These are phyloP conservation scores for Suillus subaureus DNA, from an alignment of 768 basidiomycete genomes.

Conservation along the genomic window DNA sequence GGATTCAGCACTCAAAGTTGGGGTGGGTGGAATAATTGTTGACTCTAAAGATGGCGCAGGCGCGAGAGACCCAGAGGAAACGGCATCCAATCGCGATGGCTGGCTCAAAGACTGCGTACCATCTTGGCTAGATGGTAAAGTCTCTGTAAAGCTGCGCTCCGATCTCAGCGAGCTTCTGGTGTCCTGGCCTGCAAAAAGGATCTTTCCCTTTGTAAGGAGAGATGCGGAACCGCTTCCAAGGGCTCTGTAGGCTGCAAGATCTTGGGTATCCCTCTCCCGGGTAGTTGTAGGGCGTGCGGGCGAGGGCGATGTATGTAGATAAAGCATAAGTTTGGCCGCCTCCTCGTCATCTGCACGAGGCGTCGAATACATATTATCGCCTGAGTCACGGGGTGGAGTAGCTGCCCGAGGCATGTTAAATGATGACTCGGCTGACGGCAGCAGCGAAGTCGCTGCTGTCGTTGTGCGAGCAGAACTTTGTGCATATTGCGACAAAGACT, in stretches of 20 bases:
- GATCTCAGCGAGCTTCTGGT: constrained; percentile 29
- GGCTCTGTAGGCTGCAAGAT: constrained; percentile 57
- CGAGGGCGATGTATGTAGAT: constrained; percentile 83
- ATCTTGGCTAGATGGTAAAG: constrained; percentile 28
- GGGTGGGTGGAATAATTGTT: constrained; percentile 36
- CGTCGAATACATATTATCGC: constrained; percentile 44
- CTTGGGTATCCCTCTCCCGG: constrained; percentile 46
- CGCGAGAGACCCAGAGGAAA: constrained; percentile 22
- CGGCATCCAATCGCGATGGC: constrained; percentile 19
- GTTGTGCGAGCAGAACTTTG: constrained; percentile 66
- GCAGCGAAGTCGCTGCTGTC: constrained; percentile 40
- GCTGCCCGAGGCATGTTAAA: constrained; percentile 33
- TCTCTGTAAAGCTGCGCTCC: constrained; percentile 29
- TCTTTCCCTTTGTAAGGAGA: constrained; percentile 64
- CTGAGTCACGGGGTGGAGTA: constrained; percentile 37
- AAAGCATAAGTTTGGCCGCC: constrained; percentile 85
- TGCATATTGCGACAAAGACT: constrained; percentile 64
- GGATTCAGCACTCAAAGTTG: constrained; percentile 27
- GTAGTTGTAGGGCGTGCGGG: constrained; percentile 65
- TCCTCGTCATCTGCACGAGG: constrained; percentile 69
- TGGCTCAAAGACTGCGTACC: constrained; percentile 24
- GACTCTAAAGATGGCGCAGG: constrained; percentile 33
- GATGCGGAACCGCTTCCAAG: constrained; percentile 47
- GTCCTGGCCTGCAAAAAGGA: constrained; percentile 58
- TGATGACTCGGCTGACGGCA: constrained; percentile 44